Evolutionary conservation across 2,329 filamentous ascomycete species (phyloP).

Genomic region (Zymoseptoria pseudotritici): DNA sequence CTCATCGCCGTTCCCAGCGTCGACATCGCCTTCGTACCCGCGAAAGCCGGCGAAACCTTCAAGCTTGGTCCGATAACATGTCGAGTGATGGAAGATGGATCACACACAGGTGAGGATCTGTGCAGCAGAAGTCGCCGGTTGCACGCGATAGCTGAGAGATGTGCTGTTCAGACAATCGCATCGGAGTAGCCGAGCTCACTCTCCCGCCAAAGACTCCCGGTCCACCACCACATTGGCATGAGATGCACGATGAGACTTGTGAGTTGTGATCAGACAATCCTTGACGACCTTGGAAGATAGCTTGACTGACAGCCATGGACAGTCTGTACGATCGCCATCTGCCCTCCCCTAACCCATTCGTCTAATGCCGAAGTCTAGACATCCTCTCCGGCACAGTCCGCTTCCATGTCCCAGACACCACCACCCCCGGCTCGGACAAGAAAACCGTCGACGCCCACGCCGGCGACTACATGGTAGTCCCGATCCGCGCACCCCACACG

Average conservation of each 20-base stretch:
- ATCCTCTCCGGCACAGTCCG: conserved; percentile 46
- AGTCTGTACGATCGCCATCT: background rate
- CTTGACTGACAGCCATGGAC: background rate
- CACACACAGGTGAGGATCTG: conserved; percentile 36
- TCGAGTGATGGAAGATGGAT: conserved; percentile 46
- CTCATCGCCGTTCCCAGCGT: conserved; percentile 33
- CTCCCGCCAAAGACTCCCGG: conserved; percentile 42
- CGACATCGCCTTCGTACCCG: conserved; percentile 44
- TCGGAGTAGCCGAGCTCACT: conserved; percentile 43
- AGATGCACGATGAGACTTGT: conserved; percentile 52
- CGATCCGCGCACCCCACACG: conserved; percentile 48
- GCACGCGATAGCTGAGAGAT: no score
- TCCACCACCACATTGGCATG: conserved; percentile 47
- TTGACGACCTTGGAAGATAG: background rate
- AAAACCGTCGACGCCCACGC: conserved; percentile 41
- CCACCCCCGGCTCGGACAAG: conserved; percentile 26
- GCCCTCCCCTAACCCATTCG: background rate
- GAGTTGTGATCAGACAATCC: background rate
- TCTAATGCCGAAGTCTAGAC: conserved; percentile 31
- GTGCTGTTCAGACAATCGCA: conserved; percentile 42
- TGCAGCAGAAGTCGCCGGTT: no score
- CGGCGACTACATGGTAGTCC: conserved; percentile 51
- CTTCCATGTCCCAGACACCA: conserved; percentile 40
- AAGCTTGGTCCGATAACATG: conserved; percentile 45
- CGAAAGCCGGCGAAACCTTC: conserved; percentile 42